Base-by-base conservation (phyloP, 768 basidiomycete species). In the Nidula microcarpa region DNA sequence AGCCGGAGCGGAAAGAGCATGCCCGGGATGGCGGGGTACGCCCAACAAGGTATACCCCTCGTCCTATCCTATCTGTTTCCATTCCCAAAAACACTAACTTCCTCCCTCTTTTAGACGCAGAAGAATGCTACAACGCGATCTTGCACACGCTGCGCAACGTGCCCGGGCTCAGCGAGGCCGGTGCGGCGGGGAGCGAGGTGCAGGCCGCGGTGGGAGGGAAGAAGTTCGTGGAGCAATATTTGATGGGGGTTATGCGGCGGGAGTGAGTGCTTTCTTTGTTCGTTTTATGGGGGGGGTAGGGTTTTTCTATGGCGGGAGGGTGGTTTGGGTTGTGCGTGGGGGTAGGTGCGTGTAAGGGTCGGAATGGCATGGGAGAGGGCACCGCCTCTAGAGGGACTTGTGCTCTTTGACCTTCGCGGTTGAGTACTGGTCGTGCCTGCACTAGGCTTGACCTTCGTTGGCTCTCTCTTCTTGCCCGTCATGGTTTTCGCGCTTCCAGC, bases 121-220 rank as follows among this genome's bases (percentile, higher is more conserved):
- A 96, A 64, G 94, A 97, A 67, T 95, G 93, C 60, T 94, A 88
- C 75, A 77, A 75, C 6, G 81, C 6, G 50, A 84, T 96, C 55
- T 73, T 90, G 14, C 85, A 84, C 53, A 77, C 86, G 0, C 72
- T 95, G 47, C 79, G 84, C 54, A 84, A 87, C n/a, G 75, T 94
- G 5, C 84, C 86, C n/a, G 76, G 77, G 8, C 65, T 77, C 32
- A 55, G 67, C 43, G 46, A 49, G 9, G 54, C 57, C 1, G 82
- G 79, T 1, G 65, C 68, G 16, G 57, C 54, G 57, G 64, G 60
- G 7, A 57, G 58, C n/a, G 60, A 61, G 30, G 59, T 35, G 48
- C 66, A 13, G 66, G 65, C 33, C 23, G 52, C 57, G 48, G 54
- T 62, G n/a, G 65, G 73, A 11, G 60, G 67, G 0, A 79, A 76